A percentile compares a stretch with the other conserved stretches of the same genome.
phyloP scores from a whole-genome alignment of 495 filamentous ascomycete species.

The Penicillium bovifimosum region DNA sequence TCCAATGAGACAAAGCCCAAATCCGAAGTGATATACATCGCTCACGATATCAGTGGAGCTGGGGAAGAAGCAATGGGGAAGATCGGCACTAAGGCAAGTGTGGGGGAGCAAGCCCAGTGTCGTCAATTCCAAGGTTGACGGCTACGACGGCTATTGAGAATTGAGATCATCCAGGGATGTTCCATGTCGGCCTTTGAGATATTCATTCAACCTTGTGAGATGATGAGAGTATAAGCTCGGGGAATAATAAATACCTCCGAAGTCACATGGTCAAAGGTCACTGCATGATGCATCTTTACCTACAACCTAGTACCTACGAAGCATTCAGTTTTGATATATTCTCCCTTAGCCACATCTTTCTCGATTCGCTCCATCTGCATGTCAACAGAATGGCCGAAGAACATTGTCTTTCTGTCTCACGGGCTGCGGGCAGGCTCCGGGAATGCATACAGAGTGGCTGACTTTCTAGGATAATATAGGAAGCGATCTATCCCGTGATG shows the following conservation, averaged over 20 bases:
- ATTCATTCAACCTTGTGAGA: background rate
- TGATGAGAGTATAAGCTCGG: background rate
- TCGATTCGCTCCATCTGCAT: no score
- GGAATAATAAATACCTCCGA: background rate
- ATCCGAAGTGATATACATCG: background rate
- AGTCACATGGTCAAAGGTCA: no score
- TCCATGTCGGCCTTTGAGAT: background rate
- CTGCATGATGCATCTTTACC: no score
- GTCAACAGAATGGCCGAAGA: no score
- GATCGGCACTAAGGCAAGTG: slow-evolving; percentile 1
- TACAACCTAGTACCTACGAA: no score
- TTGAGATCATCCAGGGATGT: background rate
- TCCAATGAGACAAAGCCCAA: background rate
- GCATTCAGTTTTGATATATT: no score
- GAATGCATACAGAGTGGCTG: background rate
- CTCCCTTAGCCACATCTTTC: no score
- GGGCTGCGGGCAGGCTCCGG: background rate
- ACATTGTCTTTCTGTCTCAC: background rate
- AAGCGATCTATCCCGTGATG: background rate
- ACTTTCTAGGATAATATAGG: background rate
- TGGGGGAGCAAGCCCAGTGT: background rate
- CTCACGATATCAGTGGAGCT: background rate
- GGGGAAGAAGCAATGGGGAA: background rate
- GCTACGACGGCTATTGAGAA: slow-evolving; percentile 1
- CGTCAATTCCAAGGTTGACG: slow-evolving; percentile 1